Base-by-base conservation (phyloP, 192 early-diverging fungal genomes). In the Backusella liffmaniae region DNA sequence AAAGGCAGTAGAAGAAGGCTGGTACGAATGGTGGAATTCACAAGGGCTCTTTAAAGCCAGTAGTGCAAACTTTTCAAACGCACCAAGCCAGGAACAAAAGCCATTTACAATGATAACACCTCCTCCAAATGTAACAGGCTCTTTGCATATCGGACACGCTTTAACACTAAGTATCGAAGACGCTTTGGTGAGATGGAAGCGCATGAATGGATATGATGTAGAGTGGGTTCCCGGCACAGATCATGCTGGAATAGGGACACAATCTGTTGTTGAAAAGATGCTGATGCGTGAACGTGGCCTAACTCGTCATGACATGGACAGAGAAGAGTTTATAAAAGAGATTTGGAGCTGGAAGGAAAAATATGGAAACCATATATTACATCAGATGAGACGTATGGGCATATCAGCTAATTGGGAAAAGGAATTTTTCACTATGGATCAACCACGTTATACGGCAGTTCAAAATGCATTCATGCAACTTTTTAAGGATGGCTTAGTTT, bases 21-120 rank as follows among this genome's bases (percentile, higher is more conserved):
- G 96, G 97, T 99, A 99, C 73, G 89, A 90, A 32, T 99, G 96
- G 95, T 99, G 97, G 97, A 94, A 97, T 74, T 86, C 90, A 62
- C 86, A 88, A 73, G 94, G 94, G 80, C 81, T 77, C 26, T 80
- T 81, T 75, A 79, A 79, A 30, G 70, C 79, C 12, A 73, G 79
- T 16, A 67, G 79, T 67, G 73, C 74, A 13, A 51, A 73, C 67
- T 78, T 49, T 83, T 10, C 65, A 32, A 42, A 82, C 81, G 84
- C 6, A n/a, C 12, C 15, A 23, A 9, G 4, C 76, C 35, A 81
- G 26, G 23, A 68, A 2, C 65, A 78, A 76, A 77, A 85, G 66
- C 77, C 84, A 7, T 98, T 94, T 80, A 89, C 92, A 1, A 98
- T 99, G 90, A 85, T 97, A 9, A 89, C 95, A 12, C 97, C 97